Evolutionary conservation across 1,284 basidiomycete species (phyloP).

Genomic region (Chondrostereum purpureum): DNA sequence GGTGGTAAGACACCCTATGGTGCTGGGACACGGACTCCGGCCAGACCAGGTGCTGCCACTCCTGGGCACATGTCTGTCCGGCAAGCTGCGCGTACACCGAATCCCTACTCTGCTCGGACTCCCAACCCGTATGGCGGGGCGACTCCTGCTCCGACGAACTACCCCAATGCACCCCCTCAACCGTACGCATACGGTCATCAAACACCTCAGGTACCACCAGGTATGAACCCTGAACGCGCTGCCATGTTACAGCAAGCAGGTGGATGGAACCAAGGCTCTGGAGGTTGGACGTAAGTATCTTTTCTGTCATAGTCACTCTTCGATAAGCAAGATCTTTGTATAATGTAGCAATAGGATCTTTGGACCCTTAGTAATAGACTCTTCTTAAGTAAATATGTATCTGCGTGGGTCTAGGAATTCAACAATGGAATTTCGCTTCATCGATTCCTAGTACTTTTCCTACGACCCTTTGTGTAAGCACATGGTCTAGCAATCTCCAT

Average conservation of each 20-base stretch:
- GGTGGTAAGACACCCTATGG: conserved; percentile 79
- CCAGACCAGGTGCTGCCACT: conserved; percentile 64
- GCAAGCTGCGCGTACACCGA: conserved; percentile 64
- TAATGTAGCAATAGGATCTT: too few species aligned
- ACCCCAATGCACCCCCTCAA: conserved; percentile 25
- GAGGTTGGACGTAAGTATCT: not conserved
- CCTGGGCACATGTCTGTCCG: conserved; percentile 72
- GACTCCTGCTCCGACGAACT: conserved; percentile 33
- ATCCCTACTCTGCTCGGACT: conserved; percentile 47
- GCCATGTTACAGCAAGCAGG: conserved; percentile 46
- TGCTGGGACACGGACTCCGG: conserved; percentile 71
- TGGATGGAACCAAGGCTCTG: not conserved
- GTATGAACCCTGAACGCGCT: conserved; percentile 59
- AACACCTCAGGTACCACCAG: conserved; percentile 50
- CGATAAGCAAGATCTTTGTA: not conserved
- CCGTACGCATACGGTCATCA: conserved; percentile 44
- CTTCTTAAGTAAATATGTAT: too few species aligned
- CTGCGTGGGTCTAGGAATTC: too few species aligned
- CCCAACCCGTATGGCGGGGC: conserved; percentile 38
- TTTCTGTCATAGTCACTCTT: too few species aligned
- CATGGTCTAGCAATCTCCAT: too few species aligned
- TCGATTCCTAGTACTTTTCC: too few species aligned
- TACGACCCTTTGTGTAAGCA: too few species aligned
- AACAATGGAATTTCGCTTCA: too few species aligned
- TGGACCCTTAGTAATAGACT: too few species aligned